These are phyloP conservation scores for Saturnispora besseyi DNA, from an alignment of 805 yeast genomes.

Conservation along the genomic window DNA sequence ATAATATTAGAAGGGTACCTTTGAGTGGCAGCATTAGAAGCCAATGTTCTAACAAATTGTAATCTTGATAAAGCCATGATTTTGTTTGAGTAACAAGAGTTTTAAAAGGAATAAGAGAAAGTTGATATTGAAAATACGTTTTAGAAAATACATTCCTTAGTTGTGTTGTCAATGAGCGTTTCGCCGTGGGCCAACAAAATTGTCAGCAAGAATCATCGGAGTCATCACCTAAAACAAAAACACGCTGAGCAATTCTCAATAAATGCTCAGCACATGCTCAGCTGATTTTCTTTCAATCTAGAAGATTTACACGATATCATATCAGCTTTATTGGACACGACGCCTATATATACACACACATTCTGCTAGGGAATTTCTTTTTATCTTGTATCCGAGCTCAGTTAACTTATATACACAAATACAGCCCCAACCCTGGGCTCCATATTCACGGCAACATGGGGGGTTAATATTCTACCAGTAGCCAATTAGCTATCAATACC, in stretches of 20 bases:
- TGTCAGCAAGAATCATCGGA: slow-evolving; percentile 6
- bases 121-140: neutral
- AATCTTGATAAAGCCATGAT: neutral
- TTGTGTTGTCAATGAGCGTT: slow-evolving; percentile 3
- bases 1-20: neutral
- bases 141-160: no score
- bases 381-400: neutral
- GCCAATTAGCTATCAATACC: no score
- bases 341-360: no score
- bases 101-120: neutral
- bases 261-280: slow-evolving; percentile 1
- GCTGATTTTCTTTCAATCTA: no score
- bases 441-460: neutral
- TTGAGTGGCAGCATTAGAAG: slow-evolving; percentile 1
- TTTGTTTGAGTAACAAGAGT: neutral
- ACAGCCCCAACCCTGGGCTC: neutral
- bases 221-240: neutral
- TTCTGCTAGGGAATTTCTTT: no score
- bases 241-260: no score
- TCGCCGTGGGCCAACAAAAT: slow-evolving; percentile 1
- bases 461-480: neutral
- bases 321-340: no score
- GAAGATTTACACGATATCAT: no score
- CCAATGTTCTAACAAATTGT: slow-evolving; percentile 4
- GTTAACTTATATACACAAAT: neutral